These are phyloP conservation scores for Emmonsiellopsis sp. DNA, from an alignment of 2,329 filamentous ascomycete species.

Conservation along the genomic window DNA sequence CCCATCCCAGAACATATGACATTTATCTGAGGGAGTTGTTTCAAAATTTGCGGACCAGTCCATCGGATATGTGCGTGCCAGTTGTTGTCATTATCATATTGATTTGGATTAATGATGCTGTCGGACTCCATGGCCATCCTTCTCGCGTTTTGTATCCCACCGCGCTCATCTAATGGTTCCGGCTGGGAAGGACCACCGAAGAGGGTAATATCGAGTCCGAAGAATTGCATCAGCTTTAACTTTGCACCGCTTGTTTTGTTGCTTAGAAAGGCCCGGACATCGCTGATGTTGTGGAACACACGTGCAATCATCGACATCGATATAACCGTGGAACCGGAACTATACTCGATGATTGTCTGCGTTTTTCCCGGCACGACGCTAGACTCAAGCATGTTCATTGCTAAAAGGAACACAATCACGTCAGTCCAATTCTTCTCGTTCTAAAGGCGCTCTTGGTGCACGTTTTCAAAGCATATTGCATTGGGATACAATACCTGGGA, in stretches of 20 bases:
- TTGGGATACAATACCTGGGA: conserved; percentile 33
- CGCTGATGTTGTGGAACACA: conserved; percentile 41
- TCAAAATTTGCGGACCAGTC: conserved; percentile 51
- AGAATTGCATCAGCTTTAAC: conserved; percentile 49
- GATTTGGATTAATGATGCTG: conserved; percentile 43
- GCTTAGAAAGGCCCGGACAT: conserved; percentile 47
- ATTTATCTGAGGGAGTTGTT: conserved; percentile 47
- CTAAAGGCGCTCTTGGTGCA: neutral
- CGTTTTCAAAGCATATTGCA: too few relatives aligned
- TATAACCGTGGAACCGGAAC: conserved; percentile 53
- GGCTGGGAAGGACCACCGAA: conserved; percentile 52
- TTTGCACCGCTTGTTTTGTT: conserved; percentile 50
- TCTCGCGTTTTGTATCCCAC: conserved; percentile 43
- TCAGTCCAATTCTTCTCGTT: neutral
- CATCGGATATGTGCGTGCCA: conserved; percentile 48
- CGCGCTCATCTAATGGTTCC: conserved; percentile 44
- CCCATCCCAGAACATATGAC: conserved; percentile 50
- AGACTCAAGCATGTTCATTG: conserved; percentile 42
- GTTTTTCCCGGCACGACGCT: conserved; percentile 36
- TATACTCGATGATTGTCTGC: conserved; percentile 49
- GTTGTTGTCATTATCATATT: conserved; percentile 41
- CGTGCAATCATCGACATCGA: conserved; percentile 49
- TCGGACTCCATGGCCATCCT: conserved; percentile 34
- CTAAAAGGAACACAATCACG: conserved; percentile 17
- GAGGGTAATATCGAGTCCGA: conserved; percentile 44